These are phyloP conservation scores for Neonectria magnoliae DNA, from an alignment of 2,329 filamentous ascomycete species.

Conservation along the genomic window DNA sequence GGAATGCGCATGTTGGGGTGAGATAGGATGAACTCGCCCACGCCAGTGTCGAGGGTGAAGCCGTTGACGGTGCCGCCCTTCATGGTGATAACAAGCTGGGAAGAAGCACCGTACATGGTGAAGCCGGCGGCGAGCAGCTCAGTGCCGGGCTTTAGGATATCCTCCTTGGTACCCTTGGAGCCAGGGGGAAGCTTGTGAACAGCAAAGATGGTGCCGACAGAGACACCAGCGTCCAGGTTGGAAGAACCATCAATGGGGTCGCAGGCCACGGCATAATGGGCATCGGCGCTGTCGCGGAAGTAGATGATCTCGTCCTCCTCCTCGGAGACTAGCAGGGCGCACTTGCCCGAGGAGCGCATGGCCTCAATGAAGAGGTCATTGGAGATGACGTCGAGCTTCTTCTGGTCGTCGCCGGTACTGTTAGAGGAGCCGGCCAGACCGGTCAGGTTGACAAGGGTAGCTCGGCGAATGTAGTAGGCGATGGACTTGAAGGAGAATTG, in stretches of 20 bases:
- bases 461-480: constrained; percentile 97
- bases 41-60: constrained; percentile 95
- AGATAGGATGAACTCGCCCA: constrained; percentile 98
- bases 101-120: constrained; percentile 99
- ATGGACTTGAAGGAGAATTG: constrained; percentile 99
- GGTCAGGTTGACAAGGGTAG: constrained; percentile 93
- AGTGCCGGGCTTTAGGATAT: constrained; percentile 88
- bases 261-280: constrained; percentile 94
- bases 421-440: constrained; percentile 96
- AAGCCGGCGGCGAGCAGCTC: constrained; percentile 96
- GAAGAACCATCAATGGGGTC: constrained; percentile 98
- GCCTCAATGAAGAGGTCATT: constrained; percentile 97
- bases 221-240: constrained; percentile 97
- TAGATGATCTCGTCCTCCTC: constrained; percentile 94
- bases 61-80: constrained; percentile 91
- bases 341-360: constrained; percentile 92
- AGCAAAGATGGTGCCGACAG: constrained; percentile 96
- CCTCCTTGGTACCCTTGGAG: constrained; percentile 79
- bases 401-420: constrained; percentile 96
- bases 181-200: constrained; percentile 89
- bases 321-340: constrained; percentile 93
- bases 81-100: constrained; percentile 98
- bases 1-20: constrained; percentile 95
- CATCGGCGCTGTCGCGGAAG: constrained; percentile 79
- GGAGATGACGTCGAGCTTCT: constrained; percentile 99